Base-by-base conservation (phyloP, 306 rosid species). In the Vachellia collinsii region DNA sequence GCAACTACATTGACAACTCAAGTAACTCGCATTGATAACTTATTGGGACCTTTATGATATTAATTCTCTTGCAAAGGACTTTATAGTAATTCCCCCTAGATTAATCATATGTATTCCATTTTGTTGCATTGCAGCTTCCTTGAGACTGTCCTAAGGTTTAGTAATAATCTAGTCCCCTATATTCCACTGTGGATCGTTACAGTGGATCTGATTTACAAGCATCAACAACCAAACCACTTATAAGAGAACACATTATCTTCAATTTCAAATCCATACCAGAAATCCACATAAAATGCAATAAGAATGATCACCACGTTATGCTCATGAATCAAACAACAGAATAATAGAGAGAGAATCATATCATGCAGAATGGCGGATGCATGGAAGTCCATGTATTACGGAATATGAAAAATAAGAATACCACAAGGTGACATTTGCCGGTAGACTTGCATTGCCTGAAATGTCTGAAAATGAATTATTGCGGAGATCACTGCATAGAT, bases 361-460 rank as follows among this genome's bases (percentile, higher is more conserved):
- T 77, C 47, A 44, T 37, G 53, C 39, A 81, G 44, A 25, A 56
- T 22, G 11, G 11, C 25, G 20, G 63, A 56, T 72, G 62, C 75
- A 66, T 44, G 58, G 53, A 71, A 67, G 73, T 43, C 67, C 54
- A 70, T 68, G 53, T 46, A 19, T 74, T 78, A 34, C 48, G 9
- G 68, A 75, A 37, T 47, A 84, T 74, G 63, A 76, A 73, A 50
- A 50, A 77, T 34, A 25, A 68, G 74, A 80, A 72, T 90, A 94
- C 98, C 98, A 83, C 85, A 94, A 70, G 75, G 91, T 88, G 81
- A 92, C 91, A 82, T 92, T 92, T 81, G 19, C 70, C 1, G 91
- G 93, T 72, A 85, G 88, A 77, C 79, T 82, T 48, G 87, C 50
- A 82, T 65, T 76, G 82, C 88, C 97, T 50, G 14, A 66, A 61